These are phyloP conservation scores for Ogataea pignaliae DNA, from an alignment of 805 yeast species.

Conservation along the genomic window DNA sequence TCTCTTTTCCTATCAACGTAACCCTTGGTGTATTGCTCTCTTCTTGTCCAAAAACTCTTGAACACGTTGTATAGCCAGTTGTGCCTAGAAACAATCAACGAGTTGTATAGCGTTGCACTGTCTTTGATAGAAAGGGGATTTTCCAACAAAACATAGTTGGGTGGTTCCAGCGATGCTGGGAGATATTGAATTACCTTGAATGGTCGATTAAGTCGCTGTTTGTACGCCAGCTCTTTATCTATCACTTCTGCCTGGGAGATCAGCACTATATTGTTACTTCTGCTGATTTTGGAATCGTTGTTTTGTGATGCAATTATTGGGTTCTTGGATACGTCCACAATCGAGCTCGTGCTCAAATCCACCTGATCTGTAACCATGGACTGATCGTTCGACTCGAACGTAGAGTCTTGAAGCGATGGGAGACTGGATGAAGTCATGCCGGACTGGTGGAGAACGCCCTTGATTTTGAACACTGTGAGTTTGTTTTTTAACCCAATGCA, in stretches of 20 bases:
- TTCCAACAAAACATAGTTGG: slow-evolving; percentile 59
- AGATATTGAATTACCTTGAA: slow-evolving; percentile 60
- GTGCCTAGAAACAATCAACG: slow-evolving; percentile 69
- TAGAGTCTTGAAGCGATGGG: too few species aligned
- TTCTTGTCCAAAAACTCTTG: slow-evolving; percentile 63
- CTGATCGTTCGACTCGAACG: too few species aligned
- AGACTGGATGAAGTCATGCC: too few species aligned
- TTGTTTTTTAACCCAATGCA: too few species aligned
- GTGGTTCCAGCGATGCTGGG: slow-evolving; percentile 62
- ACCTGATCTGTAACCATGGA: too few species aligned
- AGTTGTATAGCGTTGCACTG: slow-evolving; percentile 64
- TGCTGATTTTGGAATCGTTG: slow-evolving; percentile 12
- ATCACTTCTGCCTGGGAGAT: slow-evolving; percentile 29
- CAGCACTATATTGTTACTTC: slow-evolving; percentile 21
- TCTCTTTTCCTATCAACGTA: slow-evolving; percentile 53
- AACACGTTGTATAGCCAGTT: slow-evolving; percentile 68
- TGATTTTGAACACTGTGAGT: too few species aligned
- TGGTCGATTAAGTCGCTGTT: slow-evolving; percentile 42
- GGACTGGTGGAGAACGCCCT: too few species aligned
- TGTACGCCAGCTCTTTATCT: slow-evolving; percentile 25
- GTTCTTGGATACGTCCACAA: too few species aligned
- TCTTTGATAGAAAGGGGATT: slow-evolving; percentile 69
- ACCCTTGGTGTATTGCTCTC: slow-evolving; percentile 45
- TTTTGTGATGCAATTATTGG: too few species aligned
- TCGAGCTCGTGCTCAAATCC: too few species aligned